phyloP scores from a whole-genome alignment of 2,329 filamentous ascomycete genomes.

The Hypocreales sp. region DNA sequence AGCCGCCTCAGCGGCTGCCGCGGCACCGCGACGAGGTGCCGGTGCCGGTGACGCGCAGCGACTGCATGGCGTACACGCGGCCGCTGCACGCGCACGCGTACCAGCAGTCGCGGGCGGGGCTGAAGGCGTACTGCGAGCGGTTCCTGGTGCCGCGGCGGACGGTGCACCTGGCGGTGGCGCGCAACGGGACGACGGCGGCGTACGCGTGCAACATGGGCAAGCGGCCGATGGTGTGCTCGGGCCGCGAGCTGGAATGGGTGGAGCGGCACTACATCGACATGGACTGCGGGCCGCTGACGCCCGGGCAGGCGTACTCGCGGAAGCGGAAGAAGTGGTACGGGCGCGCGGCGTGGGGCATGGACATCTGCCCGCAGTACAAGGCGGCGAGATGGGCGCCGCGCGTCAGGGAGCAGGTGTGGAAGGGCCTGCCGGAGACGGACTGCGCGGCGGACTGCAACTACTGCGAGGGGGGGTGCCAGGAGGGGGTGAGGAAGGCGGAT shows the following conservation, averaged over 20 bases:
- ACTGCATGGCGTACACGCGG: not conserved
- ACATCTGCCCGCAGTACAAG: constrained; percentile 1
- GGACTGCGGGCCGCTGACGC: not conserved
- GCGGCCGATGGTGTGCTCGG: not conserved
- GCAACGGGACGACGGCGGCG: not conserved
- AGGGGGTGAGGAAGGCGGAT: too few relatives aligned
- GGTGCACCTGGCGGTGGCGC: constrained; percentile 1
- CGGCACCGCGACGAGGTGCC: not conserved
- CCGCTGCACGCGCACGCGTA: not conserved
- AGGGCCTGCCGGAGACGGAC: too few relatives aligned
- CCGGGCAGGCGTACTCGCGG: not conserved
- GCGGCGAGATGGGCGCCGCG: too few relatives aligned
- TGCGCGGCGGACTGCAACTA: too few relatives aligned
- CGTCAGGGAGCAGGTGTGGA: not conserved
- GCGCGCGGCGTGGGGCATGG: not conserved
- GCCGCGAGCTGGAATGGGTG: constrained; percentile 1
- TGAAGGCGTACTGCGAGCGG: constrained; percentile 1
- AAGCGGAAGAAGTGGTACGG: constrained; percentile 2
- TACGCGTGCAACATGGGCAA: constrained; percentile 2
- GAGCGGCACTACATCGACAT: not conserved
- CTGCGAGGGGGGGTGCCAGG: too few relatives aligned
- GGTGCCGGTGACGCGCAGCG: not conserved
- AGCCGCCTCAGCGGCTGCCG: not conserved
- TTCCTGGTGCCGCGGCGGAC: not conserved
- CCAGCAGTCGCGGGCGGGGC: not conserved